Conservation (phyloP, 306 rosid species). For the Cyclanthera cordifolia region DNA sequence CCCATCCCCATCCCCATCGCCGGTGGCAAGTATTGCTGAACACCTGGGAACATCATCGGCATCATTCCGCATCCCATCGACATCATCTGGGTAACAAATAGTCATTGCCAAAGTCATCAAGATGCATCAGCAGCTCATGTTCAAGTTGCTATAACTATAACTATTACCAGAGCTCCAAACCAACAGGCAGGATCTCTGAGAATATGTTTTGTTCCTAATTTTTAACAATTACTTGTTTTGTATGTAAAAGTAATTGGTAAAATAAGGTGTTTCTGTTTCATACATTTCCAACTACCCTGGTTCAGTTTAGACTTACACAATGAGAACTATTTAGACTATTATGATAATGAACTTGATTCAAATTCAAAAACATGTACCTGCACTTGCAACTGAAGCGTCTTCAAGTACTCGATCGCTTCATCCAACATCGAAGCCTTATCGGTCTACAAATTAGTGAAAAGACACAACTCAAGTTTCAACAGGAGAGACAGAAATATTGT, state of each 20-base stretch:
- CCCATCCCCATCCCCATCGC: conserved; percentile 55
- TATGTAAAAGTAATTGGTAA: background rate
- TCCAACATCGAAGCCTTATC: conserved; percentile 95
- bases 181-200: background rate
- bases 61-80: conserved; percentile 84
- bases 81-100: conserved; percentile 58
- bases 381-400: conserved; percentile 75
- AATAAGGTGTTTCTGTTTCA: background rate
- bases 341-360: too few species aligned
- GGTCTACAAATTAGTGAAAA: conserved; percentile 33
- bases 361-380: conserved; percentile 34
- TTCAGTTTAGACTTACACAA: background rate
- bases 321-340: background rate
- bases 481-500: background rate
- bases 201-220: background rate
- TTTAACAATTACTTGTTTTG: background rate
- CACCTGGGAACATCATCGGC: conserved; percentile 81
- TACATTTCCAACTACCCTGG: background rate
- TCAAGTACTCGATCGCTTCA: conserved; percentile 87
- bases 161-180: too few species aligned
- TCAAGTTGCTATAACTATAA: background rate
- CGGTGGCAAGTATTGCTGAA: conserved; percentile 57
- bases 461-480: background rate
- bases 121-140: background rate
- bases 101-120: background rate